phyloP scores from a whole-genome alignment of 2,329 filamentous ascomycete genomes.

The Aspergillus cejpii region DNA sequence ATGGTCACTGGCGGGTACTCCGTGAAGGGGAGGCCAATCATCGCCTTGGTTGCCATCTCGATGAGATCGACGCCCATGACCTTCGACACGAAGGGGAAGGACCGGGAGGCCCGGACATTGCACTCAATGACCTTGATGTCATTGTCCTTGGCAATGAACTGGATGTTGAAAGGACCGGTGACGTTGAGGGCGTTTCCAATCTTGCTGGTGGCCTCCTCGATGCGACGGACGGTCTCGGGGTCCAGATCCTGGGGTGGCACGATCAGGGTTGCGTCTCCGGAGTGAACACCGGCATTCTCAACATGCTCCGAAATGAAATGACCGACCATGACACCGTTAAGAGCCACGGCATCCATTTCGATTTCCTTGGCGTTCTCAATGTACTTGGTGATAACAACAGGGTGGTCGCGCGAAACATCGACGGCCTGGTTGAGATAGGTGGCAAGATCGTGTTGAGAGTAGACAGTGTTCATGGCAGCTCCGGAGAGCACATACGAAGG shows the following conservation, averaged over 20 bases:
- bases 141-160: conserved; percentile 99
- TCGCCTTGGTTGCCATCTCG: conserved; percentile 97
- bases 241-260: conserved; percentile 90
- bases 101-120: conserved; percentile 91
- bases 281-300: conserved; percentile 97
- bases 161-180: conserved; percentile 96
- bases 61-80: conserved; percentile 97
- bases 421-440: conserved; percentile 83
- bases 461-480: conserved; percentile 98
- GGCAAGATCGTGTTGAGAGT: conserved; percentile 87
- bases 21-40: conserved; percentile 73
- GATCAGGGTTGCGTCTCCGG: conserved; percentile 92
- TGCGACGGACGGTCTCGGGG: conserved; percentile 77
- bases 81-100: conserved; percentile 97
- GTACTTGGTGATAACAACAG: conserved; percentile 98
- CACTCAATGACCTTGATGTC: conserved; percentile 99
- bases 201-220: conserved; percentile 91
- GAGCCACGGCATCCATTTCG: conserved; percentile 97
- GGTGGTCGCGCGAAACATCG: conserved; percentile 89
- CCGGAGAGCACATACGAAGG: conserved; percentile 96
- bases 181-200: conserved; percentile 91
- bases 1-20: conserved; percentile 75
- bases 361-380: conserved; percentile 99
- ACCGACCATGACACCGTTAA: conserved; percentile 79
- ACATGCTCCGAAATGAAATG: conserved; percentile 99